These are phyloP conservation scores for Debaryomyces robertsiae DNA, from an alignment of 1,139 yeast species.

Conservation along the genomic window DNA sequence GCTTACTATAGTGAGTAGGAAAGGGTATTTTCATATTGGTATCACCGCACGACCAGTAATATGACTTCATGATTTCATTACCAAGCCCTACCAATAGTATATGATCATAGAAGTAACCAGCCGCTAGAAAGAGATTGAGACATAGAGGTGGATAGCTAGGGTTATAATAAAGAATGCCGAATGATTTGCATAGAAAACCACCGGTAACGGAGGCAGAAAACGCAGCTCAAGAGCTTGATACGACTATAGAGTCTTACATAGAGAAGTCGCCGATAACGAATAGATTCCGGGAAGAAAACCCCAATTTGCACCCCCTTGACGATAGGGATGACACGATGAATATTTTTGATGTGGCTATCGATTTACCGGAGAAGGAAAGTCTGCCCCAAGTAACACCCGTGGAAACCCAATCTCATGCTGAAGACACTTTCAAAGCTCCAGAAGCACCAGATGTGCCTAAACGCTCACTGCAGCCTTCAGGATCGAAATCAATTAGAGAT, in stretches of 20 bases:
- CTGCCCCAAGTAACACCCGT: constrained; percentile 6
- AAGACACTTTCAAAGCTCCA: too few relatives aligned
- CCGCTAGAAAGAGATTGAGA: too few relatives aligned
- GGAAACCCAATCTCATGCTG: too few relatives aligned
- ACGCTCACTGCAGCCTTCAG: neutral
- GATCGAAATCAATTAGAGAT: neutral
- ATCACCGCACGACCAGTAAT: constrained; percentile 1
- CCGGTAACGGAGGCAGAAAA: neutral
- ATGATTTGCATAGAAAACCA: neutral
- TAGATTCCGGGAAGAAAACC: constrained; percentile 27
- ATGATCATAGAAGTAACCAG: too few relatives aligned
- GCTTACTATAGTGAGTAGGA: neutral
- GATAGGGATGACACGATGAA: constrained; percentile 14
- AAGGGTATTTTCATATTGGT: constrained; percentile 5
- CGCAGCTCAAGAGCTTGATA: constrained; percentile 10
- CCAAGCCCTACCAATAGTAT: too few relatives aligned
- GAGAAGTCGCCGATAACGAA: constrained; percentile 26
- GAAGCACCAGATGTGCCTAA: neutral
- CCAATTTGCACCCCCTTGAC: constrained; percentile 28
- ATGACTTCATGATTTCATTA: too few relatives aligned
- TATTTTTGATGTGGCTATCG: constrained; percentile 15
- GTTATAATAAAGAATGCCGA: neutral
- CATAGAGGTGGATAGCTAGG: too few relatives aligned
- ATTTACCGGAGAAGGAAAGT: neutral
- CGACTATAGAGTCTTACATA: constrained; percentile 25